Conservation (phyloP, 192 early-diverging fungal genomes). For the Coemansia sp. region DNA sequence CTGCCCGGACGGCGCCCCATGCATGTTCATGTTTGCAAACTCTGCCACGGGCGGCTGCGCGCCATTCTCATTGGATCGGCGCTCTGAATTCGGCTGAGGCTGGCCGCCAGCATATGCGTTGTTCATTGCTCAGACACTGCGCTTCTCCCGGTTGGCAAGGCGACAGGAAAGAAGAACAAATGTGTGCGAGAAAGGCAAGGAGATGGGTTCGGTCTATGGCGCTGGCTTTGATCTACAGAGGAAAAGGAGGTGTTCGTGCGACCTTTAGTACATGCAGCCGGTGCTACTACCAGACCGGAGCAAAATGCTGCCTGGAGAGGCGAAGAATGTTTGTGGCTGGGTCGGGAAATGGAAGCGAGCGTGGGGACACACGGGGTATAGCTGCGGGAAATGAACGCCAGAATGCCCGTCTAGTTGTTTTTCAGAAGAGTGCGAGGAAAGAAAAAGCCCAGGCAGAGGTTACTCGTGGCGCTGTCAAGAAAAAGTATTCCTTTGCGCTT, state of each 20-base stretch:
- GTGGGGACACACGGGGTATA: too few relatives aligned
- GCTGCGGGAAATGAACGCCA: not conserved
- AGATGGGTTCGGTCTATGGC: not conserved
- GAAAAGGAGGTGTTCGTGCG: not conserved
- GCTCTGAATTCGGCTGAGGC: slow-evolving; percentile 12
- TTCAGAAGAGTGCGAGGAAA: not conserved
- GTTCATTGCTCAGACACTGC: not conserved
- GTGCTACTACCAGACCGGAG: not conserved
- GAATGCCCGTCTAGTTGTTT: too few relatives aligned
- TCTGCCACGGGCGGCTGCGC: slow-evolving; percentile 13
- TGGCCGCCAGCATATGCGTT: not conserved
- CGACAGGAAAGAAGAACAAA: too few relatives aligned
- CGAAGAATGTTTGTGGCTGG: not conserved
- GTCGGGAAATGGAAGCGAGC: not conserved
- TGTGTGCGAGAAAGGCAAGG: not conserved
- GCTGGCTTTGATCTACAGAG: not conserved
- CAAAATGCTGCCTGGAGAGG: not conserved
- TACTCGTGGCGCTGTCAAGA: not conserved
- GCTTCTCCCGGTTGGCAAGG: too few relatives aligned
- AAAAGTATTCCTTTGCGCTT: too few relatives aligned
- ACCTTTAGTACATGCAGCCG: not conserved
- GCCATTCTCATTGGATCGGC: slow-evolving; percentile 4
- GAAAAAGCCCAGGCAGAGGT: not conserved
- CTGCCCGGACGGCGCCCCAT: not conserved
- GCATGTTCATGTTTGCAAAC: slow-evolving; percentile 25